Conservation (phyloP, 768 basidiomycete genomes). For the Xerocomus spinulosus region DNA sequence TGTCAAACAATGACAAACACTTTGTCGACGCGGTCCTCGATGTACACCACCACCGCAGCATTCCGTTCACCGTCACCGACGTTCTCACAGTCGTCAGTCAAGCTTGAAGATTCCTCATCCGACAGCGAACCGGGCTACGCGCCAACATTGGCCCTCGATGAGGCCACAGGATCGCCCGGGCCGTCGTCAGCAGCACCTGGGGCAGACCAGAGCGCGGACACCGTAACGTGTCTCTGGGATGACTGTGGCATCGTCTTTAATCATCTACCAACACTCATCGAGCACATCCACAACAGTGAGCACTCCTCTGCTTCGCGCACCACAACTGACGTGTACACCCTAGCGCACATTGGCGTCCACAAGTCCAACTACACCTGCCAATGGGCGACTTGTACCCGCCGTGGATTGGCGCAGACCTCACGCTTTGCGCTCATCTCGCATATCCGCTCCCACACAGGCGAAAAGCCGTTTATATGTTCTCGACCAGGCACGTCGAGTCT, state of each 20-base stretch:
- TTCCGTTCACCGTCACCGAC: constrained; percentile 40
- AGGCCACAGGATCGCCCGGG: constrained; percentile 19
- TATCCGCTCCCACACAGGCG: constrained; percentile 88
- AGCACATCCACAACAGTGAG: constrained; percentile 80
- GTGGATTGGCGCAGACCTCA: constrained; percentile 81
- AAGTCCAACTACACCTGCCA: constrained; percentile 86
- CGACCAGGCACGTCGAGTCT: constrained; percentile 56
- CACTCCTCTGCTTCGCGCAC: background rate
- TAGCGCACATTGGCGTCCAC: constrained; percentile 79
- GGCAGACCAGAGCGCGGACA: constrained; percentile 40
- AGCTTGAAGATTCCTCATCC: constrained; percentile 24
- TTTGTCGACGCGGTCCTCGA: constrained; percentile 20
- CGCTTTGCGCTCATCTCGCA: constrained; percentile 90
- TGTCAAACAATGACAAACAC: constrained; percentile 19
- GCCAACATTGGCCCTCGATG: constrained; percentile 10
- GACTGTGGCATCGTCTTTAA: constrained; percentile 72
- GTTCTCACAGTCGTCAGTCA: constrained; percentile 33
- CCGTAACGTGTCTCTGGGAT: constrained; percentile 79
- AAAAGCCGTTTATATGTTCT: constrained; percentile 86
- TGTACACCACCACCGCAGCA: constrained; percentile 36
- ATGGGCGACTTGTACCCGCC: constrained; percentile 78
- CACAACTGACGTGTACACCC: background rate
- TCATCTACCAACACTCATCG: constrained; percentile 69
- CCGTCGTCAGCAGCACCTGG: constrained; percentile 18
- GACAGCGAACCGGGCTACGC: constrained; percentile 21